Evolutionary conservation across 2,329 filamentous ascomycete species (phyloP), one percentile per base, ranked within the genome.

Genomic region (Pseudogymnoascus sp.): DNA sequence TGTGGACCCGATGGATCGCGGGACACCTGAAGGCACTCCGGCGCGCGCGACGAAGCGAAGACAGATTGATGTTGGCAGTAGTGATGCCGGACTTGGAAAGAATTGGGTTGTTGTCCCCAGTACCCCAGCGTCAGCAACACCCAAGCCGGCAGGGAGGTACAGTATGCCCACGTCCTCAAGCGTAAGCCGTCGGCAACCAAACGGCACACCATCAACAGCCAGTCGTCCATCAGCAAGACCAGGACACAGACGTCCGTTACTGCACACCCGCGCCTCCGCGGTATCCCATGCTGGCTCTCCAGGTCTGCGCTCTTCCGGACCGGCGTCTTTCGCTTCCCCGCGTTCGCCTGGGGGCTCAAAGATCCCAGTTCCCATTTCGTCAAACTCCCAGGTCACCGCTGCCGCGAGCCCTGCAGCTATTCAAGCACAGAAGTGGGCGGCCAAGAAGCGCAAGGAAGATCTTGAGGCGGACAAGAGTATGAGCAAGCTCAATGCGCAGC

Each of bases 381-480:
- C 34, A 63, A 61, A n/a, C 65, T 61, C 25, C 61, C 44, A 18
- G n/a, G 16, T 8, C 10, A 12, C 21, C 8, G 36, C 23, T 28
- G 50, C 65, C 10, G 70, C 70, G 1, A 73, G 72, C 65, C 72
- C 73, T 3, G 34, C 72, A 75, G 77, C 83, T 70, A 75, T 81
- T 18, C 91, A 96, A 70, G 90, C 90, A 5, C 88, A 88, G 71
- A 83, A 84, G 50, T 84, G 93, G 63, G 87, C 91, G 5, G 86
- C 87, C n/a, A 83, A 85, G 71, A 84, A 88, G 67, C 81, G 86
- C 23, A 84, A 85, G 60, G 89, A 90, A 64, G 91, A 96, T 70
- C 81, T 86, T 53, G 88, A 93, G 69, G 84, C 90, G 6, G 92
- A 97, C 69, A 85, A 87, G 46, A 87, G 89, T 61, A 89, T 97